Evolutionary conservation across 2,329 filamentous ascomycete species (phyloP).

Genomic region (Celoporthe dispersa): DNA sequence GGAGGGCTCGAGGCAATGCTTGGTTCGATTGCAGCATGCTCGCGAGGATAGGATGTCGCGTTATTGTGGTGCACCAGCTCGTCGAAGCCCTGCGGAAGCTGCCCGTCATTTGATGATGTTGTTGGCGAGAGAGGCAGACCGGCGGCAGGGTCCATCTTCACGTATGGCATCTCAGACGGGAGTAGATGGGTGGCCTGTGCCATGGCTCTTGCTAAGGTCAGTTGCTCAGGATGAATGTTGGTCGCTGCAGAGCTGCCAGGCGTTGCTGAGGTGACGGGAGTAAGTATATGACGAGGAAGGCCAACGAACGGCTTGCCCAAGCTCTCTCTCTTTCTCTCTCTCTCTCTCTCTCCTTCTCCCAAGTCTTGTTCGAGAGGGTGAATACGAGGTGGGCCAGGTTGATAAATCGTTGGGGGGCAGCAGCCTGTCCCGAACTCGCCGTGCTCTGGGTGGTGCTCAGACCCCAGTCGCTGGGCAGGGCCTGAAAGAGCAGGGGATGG

Average conservation of each 20-base stretch:
- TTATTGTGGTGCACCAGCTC: conserved; percentile 51
- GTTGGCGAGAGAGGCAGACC: conserved; percentile 51
- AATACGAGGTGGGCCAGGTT: conserved; percentile 23
- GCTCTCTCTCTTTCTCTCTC: conserved; percentile 8
- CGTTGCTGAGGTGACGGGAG: conserved; percentile 7
- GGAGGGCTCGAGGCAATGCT: conserved; percentile 38
- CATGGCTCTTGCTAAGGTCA: conserved; percentile 20
- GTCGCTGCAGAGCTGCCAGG: conserved; percentile 17
- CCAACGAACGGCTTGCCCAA: conserved; percentile 10
- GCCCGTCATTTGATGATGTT: conserved; percentile 42
- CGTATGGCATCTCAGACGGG: conserved; percentile 23
- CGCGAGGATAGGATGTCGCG: conserved; percentile 36
- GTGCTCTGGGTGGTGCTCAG: conserved; percentile 23
- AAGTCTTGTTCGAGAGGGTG: conserved; percentile 18
- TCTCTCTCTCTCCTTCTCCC: not conserved
- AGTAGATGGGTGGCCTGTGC: conserved; percentile 25
- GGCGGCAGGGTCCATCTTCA: conserved; percentile 42
- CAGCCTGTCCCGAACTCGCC: conserved; percentile 14
- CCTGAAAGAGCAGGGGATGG: conserved; percentile 22
- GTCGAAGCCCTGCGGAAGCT: conserved; percentile 47
- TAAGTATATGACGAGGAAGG: conserved; percentile 9
- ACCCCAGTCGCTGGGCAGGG: conserved; percentile 12
- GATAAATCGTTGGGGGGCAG: conserved; percentile 23
- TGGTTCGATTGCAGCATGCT: conserved; percentile 36
- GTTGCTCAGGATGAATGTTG: conserved; percentile 15